Base-by-base conservation (phyloP, 192 early-diverging fungal species). In the Linnemannia elongata region DNA sequence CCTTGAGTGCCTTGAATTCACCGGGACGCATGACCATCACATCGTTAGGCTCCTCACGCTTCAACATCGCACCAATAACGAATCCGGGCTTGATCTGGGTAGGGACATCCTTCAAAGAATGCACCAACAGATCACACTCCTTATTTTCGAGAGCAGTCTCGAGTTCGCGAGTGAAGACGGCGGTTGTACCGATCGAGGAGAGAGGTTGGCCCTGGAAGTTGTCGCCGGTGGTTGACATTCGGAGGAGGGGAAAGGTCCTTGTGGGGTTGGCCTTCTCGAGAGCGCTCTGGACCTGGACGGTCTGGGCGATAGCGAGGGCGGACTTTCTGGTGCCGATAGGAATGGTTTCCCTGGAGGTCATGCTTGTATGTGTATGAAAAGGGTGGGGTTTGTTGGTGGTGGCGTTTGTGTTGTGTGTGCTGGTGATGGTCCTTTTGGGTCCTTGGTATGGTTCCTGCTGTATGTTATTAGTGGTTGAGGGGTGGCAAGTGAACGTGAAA, bases 61-160 rank as follows among this genome's bases (percentile, higher is more conserved):
- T 92, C 73, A 96, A 85, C 35, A 98, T 92, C 0, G 97, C 97
- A 2, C 93, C 96, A 41, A 99, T 81, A 0, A 85, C 68, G 96
- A 98, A 97, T 54, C 96, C 95, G 9, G 88, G 83, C 13, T 97
- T 97, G 54, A 98, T 82, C 39, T 88, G 91, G 36, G 98, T 98
- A 18, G 97, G 97, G 72, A 99, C 89, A 81, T 99, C 98, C 89
- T 99, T 99, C 45, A 99, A 91, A 30, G 96, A 96, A 82, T 99
- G 98, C 6, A 98, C 97, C 45, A 99, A 94, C 24, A 98, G 72
- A 84, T 98, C 95, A 36, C 97, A 95, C 17, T 82, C 82, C 8
- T 90, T 77, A 13, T 91, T 88, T 20, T 90, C 90, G 27, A 99
- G 90, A 4, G 97, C 94, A 2, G 94, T 82, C 81, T 98, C 97